Evolutionary conservation across 176 grass and related monocot species (phyloP).

Genomic region (Carex myosuroides): DNA sequence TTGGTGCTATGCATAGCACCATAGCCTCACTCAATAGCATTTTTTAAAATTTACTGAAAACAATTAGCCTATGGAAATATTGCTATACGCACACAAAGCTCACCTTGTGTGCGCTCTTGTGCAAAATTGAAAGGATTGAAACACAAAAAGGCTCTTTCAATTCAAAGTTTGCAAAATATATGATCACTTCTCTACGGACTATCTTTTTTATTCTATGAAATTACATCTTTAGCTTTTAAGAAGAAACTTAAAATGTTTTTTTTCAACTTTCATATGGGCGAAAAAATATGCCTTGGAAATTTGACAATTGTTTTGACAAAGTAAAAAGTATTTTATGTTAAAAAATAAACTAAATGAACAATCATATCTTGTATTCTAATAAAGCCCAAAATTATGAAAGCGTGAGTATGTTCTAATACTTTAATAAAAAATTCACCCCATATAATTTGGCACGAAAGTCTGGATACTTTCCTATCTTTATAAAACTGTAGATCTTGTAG

Average conservation of each 20-base stretch:
- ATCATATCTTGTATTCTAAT: not conserved
- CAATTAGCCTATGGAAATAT: not conserved
- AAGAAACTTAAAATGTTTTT: not conserved
- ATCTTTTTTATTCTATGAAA: not conserved
- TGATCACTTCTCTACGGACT: not conserved
- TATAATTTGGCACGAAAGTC: not conserved
- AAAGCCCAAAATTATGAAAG: not conserved
- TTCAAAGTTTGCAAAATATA: not conserved
- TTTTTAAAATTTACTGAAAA: not conserved
- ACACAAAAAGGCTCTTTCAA: not conserved
- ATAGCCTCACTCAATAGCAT: too few relatives aligned
- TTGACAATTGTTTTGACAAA: not conserved
- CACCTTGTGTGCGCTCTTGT: not conserved
- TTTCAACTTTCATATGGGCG: not conserved
- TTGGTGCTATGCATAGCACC: too few relatives aligned
- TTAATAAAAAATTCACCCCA: not conserved
- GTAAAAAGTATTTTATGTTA: not conserved
- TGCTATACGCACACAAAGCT: not conserved
- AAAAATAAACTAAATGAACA: not conserved
- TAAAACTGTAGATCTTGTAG: not conserved
- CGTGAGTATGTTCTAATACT: not conserved
- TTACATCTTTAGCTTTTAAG: not conserved
- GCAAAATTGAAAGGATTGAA: not conserved
- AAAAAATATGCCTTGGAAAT: not conserved
- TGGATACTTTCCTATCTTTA: not conserved